Percentiles rank a stretch among this genome's conserved stretches.
phyloP scores from a whole-genome alignment of 129 eudicot genomes.

The Tagetes erecta region DNA sequence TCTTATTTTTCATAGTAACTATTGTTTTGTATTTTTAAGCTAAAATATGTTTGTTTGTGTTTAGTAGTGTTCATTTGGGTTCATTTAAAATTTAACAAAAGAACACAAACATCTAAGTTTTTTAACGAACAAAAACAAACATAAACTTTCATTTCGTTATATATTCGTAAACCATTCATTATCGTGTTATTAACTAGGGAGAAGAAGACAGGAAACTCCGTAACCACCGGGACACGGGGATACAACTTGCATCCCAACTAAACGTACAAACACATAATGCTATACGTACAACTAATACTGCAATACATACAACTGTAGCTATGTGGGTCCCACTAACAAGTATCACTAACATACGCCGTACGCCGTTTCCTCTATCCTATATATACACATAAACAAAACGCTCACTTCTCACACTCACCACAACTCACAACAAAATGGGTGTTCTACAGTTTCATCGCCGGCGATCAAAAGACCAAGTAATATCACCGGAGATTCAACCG shows the following conservation, averaged over 20 bases:
- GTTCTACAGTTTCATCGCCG: slow-evolving; percentile 39
- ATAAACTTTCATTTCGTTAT: no score
- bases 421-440: slow-evolving; percentile 40
- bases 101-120: no score
- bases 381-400: background rate
- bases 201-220: slow-evolving; percentile 10
- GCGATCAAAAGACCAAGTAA: slow-evolving; percentile 30
- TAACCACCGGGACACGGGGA: slow-evolving; percentile 1
- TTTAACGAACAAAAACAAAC: no score
- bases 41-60: no score
- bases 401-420: slow-evolving; percentile 18
- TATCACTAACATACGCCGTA: slow-evolving; percentile 26
- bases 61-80: no score
- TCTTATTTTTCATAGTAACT: no score
- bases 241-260: slow-evolving; percentile 38
- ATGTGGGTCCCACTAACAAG: slow-evolving; percentile 14
- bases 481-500: slow-evolving; percentile 23
- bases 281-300: slow-evolving; percentile 6
- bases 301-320: slow-evolving; percentile 3
- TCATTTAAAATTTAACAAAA: no score
- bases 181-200: background rate
- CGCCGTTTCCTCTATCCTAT: slow-evolving; percentile 24
- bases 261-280: slow-evolving; percentile 1
- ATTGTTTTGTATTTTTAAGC: no score
- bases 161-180: no score